Evolutionary conservation across 441 rosid species (phyloP), one percentile per base, ranked within the genome.

Genomic region (Monsonia emarginata): DNA sequence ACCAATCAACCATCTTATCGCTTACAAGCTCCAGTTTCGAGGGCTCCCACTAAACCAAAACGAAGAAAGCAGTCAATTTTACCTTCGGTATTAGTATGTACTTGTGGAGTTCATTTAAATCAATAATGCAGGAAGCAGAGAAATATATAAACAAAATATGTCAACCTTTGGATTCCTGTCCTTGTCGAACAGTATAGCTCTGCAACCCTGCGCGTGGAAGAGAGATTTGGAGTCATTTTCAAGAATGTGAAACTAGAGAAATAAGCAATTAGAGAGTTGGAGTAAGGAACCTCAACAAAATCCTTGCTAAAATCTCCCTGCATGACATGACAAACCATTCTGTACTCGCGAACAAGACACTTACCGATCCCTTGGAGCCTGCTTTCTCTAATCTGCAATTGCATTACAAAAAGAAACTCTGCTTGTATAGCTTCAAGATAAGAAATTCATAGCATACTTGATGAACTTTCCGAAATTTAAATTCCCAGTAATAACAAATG

Each of bases 101-200:
- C n/a, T n/a, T n/a, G n/a, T n/a, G n/a, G n/a, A n/a, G n/a, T n/a
- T n/a, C n/a, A n/a, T n/a, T n/a, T n/a, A n/a, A n/a, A n/a, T n/a
- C n/a, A n/a, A n/a, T n/a, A n/a, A n/a, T n/a, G n/a, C n/a, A n/a
- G n/a, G n/a, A n/a, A n/a, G n/a, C n/a, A n/a, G n/a, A n/a, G 40
- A 6, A 13, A 31, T 34, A 34, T 6, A 34, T 9, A 3, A 34
- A 34, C 40, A 34, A 34, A 34, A 34, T 34, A 9, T 6, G 10
- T 34, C 40, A 7, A 34, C 40, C 40, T 34, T 34, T 34, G 40
- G 40, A n/a, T 83, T 92, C 84, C 52, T 89, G 73, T 90, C 98
- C 78, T 92, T 92, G 59, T 92, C 98, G 68, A 88, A 6, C 66
- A 92, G 76, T 64, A 90, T 78, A 76, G 98, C 96, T 77, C 98